Conservation (phyloP, 306 rosid genomes). For the Lablab purpureus region DNA sequence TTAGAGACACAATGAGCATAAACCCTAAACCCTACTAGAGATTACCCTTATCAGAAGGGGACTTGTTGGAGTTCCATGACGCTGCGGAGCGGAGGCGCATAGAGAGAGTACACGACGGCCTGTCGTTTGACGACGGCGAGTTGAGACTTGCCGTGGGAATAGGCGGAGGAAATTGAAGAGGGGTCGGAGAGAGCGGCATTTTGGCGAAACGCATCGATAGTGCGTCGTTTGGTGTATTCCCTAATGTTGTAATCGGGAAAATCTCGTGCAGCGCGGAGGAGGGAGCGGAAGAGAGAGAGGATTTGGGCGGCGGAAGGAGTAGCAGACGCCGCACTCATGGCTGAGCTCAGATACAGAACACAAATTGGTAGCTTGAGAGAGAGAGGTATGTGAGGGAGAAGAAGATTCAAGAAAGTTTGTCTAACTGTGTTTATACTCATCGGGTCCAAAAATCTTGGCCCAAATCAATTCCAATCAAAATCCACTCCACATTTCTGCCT, state of each 20-base stretch:
- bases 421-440: neutral
- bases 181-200: conserved; percentile 63
- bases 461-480: neutral
- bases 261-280: conserved; percentile 63
- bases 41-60: conserved; percentile 5
- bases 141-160: conserved; percentile 62
- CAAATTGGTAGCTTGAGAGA: neutral
- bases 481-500: neutral
- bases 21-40: neutral
- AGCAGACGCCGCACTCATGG: conserved; percentile 5
- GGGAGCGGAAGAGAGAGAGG: conserved; percentile 64
- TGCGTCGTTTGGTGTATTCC: conserved; percentile 78
- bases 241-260: conserved; percentile 81
- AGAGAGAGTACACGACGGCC: conserved; percentile 67
- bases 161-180: conserved; percentile 52
- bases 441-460: neutral
- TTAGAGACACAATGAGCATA: neutral
- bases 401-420: no score
- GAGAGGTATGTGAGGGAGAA: no score
- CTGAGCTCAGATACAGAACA: neutral
- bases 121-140: conserved; percentile 69
- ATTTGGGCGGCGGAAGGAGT: conserved; percentile 53
- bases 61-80: conserved; percentile 62
- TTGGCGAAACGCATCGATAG: conserved; percentile 70
- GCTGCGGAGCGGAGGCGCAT: conserved; percentile 66